Evolutionary conservation across 768 basidiomycete genomes (phyloP).

Genomic region (Ramaria rubella): DNA sequence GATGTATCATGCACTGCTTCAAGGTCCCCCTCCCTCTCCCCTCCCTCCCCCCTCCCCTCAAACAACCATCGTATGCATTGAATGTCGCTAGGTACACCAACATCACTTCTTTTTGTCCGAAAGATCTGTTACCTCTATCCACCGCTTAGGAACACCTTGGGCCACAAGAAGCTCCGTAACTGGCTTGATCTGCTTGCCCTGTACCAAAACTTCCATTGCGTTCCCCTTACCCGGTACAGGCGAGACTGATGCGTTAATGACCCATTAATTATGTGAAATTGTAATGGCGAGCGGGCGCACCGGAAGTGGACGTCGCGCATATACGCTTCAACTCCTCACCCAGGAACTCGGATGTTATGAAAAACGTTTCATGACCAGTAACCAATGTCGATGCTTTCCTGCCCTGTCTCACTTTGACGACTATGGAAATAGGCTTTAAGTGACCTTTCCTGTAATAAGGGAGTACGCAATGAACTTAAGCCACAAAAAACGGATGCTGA

Average conservation of each 20-base stretch:
- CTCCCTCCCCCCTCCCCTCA: neutral
- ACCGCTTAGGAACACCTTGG: conserved; percentile 74
- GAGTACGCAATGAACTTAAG: too few relatives aligned
- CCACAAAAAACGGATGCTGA: too few relatives aligned
- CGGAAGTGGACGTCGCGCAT: conserved; percentile 76
- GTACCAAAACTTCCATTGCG: conserved; percentile 68
- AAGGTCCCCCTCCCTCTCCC: neutral
- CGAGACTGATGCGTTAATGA: conserved; percentile 38
- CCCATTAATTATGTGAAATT: neutral
- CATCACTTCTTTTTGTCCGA: conserved; percentile 18
- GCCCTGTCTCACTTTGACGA: conserved; percentile 69
- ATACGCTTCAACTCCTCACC: conserved; percentile 69
- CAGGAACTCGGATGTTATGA: conserved; percentile 58
- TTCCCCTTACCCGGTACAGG: conserved; percentile 50
- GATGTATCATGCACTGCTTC: neutral
- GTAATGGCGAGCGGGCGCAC: conserved; percentile 35
- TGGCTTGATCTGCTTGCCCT: conserved; percentile 70
- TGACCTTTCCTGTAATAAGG: conserved; percentile 71
- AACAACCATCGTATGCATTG: neutral
- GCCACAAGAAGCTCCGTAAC: conserved; percentile 61
- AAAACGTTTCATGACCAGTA: conserved; percentile 74
- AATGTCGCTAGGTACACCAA: too few relatives aligned
- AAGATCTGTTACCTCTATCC: conserved; percentile 55
- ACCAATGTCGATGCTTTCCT: conserved; percentile 62
- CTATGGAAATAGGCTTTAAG: conserved; percentile 62